Evolutionary conservation across 352 stramenopile species (phyloP).

Genomic region (Globisporangium irregulare): DNA sequence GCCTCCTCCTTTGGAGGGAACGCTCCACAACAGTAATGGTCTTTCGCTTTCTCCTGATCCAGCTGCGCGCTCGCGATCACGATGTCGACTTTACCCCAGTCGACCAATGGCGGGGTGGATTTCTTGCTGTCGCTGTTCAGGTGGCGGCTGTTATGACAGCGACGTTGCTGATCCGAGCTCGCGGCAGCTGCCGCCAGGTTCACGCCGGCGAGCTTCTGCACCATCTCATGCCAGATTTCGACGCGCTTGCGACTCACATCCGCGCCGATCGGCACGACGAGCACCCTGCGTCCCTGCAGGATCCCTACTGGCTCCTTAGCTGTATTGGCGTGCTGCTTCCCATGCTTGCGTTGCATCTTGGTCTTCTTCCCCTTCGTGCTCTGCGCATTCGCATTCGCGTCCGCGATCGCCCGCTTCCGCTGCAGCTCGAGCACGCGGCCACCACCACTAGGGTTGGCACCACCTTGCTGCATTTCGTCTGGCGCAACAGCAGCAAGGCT

Average conservation of each 20-base stretch:
- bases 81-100: constrained; percentile 45
- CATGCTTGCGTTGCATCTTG: constrained; percentile 14
- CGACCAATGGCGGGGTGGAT: constrained; percentile 14
- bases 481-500: not conserved
- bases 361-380: not conserved
- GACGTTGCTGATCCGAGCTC: not conserved
- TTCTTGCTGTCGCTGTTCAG: not conserved
- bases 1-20: constrained; percentile 28
- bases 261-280: constrained; percentile 50
- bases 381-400: not conserved
- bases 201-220: constrained; percentile 46
- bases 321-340: constrained; percentile 4
- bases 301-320: constrained; percentile 2
- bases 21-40: constrained; percentile 26
- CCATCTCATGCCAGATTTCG: constrained; percentile 58
- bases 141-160: not conserved
- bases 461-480: not conserved
- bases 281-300: constrained; percentile 35
- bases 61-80: constrained; percentile 47
- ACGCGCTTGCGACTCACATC: constrained; percentile 70
- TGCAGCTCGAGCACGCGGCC: not conserved
- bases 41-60: constrained; percentile 28
- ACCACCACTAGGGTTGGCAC: no score
- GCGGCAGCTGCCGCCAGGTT: constrained; percentile 1
- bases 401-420: constrained; percentile 1